Percentiles rank a stretch among this genome's conserved stretches.
Evolutionary conservation across 805 yeast species (phyloP).

Genomic region (Lipomyces mesembrius): DNA sequence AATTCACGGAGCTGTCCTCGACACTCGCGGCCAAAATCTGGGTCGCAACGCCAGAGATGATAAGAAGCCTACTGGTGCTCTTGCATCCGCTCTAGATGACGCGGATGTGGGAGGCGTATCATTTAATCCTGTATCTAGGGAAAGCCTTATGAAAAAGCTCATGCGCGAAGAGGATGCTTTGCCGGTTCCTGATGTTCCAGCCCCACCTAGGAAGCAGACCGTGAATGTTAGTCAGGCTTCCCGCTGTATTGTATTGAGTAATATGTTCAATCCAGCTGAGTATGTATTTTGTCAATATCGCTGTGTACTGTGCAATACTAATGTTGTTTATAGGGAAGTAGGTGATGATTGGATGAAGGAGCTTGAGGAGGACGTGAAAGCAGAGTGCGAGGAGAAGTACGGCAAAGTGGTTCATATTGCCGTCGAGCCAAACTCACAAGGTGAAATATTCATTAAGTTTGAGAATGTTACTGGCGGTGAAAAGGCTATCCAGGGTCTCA

Average conservation of each 20-base stretch:
- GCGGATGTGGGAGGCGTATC: slow-evolving; percentile 38
- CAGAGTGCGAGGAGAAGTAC: slow-evolving; percentile 47
- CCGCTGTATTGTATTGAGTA: slow-evolving; percentile 42
- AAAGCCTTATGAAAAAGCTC: slow-evolving; percentile 43
- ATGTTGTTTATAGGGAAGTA: slow-evolving; percentile 40
- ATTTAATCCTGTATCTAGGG: slow-evolving; percentile 41
- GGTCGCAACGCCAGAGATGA: slow-evolving; percentile 28
- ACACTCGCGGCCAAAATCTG: slow-evolving; percentile 14
- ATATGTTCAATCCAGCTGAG: slow-evolving; percentile 46
- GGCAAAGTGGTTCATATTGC: slow-evolving; percentile 45
- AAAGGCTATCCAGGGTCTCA: slow-evolving; percentile 43
- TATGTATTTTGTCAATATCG: slow-evolving; percentile 25
- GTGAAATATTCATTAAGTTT: slow-evolving; percentile 46
- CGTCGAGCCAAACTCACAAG: slow-evolving; percentile 42
- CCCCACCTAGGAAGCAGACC: slow-evolving; percentile 9
- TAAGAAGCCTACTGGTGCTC: slow-evolving; percentile 33
- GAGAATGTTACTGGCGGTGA: slow-evolving; percentile 37
- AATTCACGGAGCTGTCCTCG: slow-evolving; percentile 11
- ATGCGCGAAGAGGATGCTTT: slow-evolving; percentile 44
- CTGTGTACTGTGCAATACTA: neutral
- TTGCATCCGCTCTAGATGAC: slow-evolving; percentile 38
- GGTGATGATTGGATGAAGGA: slow-evolving; percentile 45
- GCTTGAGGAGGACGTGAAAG: slow-evolving; percentile 46
- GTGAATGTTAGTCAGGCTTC: slow-evolving; percentile 31
- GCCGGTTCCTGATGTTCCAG: slow-evolving; percentile 24